Evolutionary conservation across 441 rosid genomes (phyloP).

Genomic region (Euphorbia schlechtendalii): DNA sequence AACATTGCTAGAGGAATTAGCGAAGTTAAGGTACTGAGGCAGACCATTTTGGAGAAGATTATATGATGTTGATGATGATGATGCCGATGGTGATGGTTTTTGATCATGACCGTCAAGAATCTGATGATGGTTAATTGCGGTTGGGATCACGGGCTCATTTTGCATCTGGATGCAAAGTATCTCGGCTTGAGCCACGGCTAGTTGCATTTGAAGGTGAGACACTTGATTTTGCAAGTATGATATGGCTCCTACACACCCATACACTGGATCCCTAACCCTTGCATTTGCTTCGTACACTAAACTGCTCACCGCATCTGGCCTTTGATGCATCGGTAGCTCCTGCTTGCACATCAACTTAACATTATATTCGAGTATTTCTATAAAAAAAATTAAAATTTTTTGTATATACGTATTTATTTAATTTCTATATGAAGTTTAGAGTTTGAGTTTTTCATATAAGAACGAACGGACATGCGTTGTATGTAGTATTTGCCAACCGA

Average conservation of each 20-base stretch:
- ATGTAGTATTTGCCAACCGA: too few relatives aligned
- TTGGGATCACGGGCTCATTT: conserved; percentile 35
- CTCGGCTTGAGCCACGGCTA: conserved; percentile 88
- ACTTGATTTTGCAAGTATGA: conserved; percentile 83
- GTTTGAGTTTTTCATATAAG: too few relatives aligned
- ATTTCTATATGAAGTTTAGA: too few relatives aligned
- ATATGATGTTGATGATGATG: background rate
- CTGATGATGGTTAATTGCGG: conserved; percentile 21
- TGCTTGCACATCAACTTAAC: conserved; percentile 26
- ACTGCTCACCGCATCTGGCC: conserved; percentile 90
- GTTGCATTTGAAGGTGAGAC: conserved; percentile 84
- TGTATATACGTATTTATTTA: too few relatives aligned
- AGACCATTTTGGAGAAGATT: conserved; percentile 32
- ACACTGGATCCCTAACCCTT: conserved; percentile 83
- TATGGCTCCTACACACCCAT: conserved; percentile 90
- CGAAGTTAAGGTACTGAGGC: conserved; percentile 41
- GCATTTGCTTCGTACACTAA: conserved; percentile 89
- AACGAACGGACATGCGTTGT: too few relatives aligned
- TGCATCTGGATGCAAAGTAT: conserved; percentile 83
- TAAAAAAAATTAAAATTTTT: too few relatives aligned
- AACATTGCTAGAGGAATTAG: conserved; percentile 45
- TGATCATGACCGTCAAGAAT: conserved; percentile 21
- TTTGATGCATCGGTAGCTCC: conserved; percentile 78
- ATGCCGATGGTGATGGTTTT: conserved; percentile 30
- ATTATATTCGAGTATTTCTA: background rate